Percentiles rank a stretch among this genome's conserved stretches.
These are phyloP conservation scores for Thalassiosira profunda DNA, from an alignment of 108 stramenopile species.

Conservation along the genomic window DNA sequence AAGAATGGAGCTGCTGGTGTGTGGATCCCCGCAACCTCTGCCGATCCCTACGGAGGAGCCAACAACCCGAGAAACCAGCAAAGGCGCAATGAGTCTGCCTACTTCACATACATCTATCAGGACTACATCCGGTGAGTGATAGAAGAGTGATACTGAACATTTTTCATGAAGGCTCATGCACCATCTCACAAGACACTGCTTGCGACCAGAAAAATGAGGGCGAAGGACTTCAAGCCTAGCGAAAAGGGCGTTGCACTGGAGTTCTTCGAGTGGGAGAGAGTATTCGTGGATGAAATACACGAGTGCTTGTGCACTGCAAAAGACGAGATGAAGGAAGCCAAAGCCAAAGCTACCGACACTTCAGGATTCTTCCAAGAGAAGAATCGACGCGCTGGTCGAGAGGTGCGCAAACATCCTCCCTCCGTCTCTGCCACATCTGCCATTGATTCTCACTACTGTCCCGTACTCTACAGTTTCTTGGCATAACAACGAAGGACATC, in stretches of 20 bases:
- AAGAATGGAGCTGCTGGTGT: slow-evolving; percentile 54
- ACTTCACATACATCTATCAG: slow-evolving; percentile 62
- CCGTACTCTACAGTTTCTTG: slow-evolving; percentile 49
- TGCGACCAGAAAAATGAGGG: slow-evolving; percentile 38
- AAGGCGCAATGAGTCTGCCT: slow-evolving; percentile 57
- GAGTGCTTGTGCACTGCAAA: slow-evolving; percentile 64
- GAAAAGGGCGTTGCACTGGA: slow-evolving; percentile 79
- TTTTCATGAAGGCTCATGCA: not conserved
- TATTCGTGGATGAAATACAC: slow-evolving; percentile 84
- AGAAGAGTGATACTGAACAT: not conserved
- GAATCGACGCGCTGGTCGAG: slow-evolving; percentile 61
- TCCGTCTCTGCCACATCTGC: not conserved
- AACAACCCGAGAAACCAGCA: slow-evolving; percentile 55
- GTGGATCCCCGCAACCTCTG: slow-evolving; percentile 67
- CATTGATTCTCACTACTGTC: not conserved
- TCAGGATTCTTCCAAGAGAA: slow-evolving; percentile 47
- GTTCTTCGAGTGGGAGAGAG: slow-evolving; percentile 76
- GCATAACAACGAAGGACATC: slow-evolving; percentile 64
- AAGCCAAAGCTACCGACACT: slow-evolving; percentile 33
- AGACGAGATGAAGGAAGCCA: slow-evolving; percentile 47
- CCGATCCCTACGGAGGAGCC: slow-evolving; percentile 63
- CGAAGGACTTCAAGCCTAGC: slow-evolving; percentile 47
- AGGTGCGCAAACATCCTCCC: slow-evolving; percentile 1
- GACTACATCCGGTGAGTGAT: slow-evolving; percentile 46
- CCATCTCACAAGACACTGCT: too few relatives aligned